These are phyloP conservation scores for Lathyrus aphaca DNA, from an alignment of 306 rosid genomes.

Conservation along the genomic window DNA sequence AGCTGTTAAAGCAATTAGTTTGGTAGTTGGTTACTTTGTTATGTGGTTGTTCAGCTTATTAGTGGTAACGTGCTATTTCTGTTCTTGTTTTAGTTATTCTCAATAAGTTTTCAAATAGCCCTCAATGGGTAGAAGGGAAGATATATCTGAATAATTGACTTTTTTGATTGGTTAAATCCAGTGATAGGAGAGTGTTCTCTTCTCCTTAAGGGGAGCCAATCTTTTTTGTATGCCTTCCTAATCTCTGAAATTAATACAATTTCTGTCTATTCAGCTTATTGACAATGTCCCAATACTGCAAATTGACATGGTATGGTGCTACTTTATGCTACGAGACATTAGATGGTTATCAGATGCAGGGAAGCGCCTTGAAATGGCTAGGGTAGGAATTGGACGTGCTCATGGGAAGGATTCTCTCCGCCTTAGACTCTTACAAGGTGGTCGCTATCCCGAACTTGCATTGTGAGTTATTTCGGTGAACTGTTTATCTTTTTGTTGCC, in stretches of 20 bases:
- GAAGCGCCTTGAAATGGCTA: conserved; percentile 75
- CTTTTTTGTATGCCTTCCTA: neutral
- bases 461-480: conserved; percentile 55
- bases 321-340: conserved; percentile 90
- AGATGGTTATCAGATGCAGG: conserved; percentile 86
- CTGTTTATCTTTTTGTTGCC: conserved; percentile 9
- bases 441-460: conserved; percentile 86
- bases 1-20: too few species aligned
- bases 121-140: too few species aligned
- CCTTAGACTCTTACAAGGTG: conserved; percentile 75
- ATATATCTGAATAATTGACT: too few species aligned
- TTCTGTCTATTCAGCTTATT: conserved; percentile 59
- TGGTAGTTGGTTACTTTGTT: too few species aligned
- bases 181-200: neutral
- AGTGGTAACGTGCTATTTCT: too few species aligned
- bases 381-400: conserved; percentile 74
- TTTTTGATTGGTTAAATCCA: too few species aligned
- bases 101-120: too few species aligned
- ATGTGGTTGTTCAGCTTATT: too few species aligned
- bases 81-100: too few species aligned
- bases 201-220: neutral
- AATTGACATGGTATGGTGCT: conserved; percentile 99
- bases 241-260: conserved; percentile 25
- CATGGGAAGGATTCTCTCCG: conserved; percentile 85
- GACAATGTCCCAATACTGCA: conserved; percentile 93